Base-by-base conservation (phyloP, 306 rosid genomes). In the Pyrus bretschneideri region DNA sequence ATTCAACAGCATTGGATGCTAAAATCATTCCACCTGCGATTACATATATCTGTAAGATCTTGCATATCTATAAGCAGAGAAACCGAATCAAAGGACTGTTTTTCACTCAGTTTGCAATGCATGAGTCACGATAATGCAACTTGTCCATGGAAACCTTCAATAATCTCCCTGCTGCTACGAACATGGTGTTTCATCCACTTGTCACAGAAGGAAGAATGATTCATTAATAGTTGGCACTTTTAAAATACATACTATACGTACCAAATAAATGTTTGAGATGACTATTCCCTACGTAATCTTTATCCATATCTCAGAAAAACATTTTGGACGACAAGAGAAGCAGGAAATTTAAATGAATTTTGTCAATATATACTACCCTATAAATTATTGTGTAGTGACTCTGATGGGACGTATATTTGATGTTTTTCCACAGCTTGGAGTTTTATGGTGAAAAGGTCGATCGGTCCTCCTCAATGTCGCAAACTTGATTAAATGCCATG, bases 291-390 rank as follows among this genome's bases (percentile, higher is more conserved):
- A 72, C 68, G 52, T 38, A 49, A n/a, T 17, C 40, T 6, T 30
- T 38, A 58, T n/a, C 67, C 57, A 38, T 9, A 72, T 35, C 55
- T 72, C 66, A 72, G 66, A 64, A 15, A 44, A 42, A 27, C 69
- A 60, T 60, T 10, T 73, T 44, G 60, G 59, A 73, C 15, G 60
- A 27, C 59, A 60, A 60, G 27, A 42, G 30, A 61, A 40, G 4
- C 69, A 42, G 30, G 44, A 73, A 44, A 66, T 42, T 44, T 73
- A 30, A 73, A 73, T 73, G 69, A 10, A 6, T 25, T 73, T 73
- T 73, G 59, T 73, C 77, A 27, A 46, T 23, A 58, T 49, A 58
- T 29, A 49, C 55, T 22, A 13, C 35, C 67, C 18, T 49, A 27
- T 73, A 5, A 58, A 31, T 42, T 38, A 58, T 58, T 57, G 23